Evolutionary conservation across 2,329 filamentous ascomycete genomes (phyloP), one percentile per base, ranked within the genome.

Genomic region (Fusarium anguioides): DNA sequence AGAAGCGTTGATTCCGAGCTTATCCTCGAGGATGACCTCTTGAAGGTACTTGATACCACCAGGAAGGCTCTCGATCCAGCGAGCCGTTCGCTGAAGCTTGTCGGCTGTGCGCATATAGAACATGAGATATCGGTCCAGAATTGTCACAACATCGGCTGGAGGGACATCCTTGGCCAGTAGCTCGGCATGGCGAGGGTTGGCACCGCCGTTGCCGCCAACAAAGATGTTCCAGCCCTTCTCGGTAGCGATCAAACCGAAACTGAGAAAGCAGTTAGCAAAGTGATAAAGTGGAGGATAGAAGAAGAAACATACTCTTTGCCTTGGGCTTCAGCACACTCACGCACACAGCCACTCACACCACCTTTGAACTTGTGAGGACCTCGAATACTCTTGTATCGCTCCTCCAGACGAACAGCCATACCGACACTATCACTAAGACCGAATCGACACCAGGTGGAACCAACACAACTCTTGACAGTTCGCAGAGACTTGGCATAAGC

Each of bases 161-260:
- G 92, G 88, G 0, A 97, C 93, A 72, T 97, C 93, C 75, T 94
- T 94, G 60, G 92, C 93, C 2, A 97, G 85, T 3, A 97, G 84
- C 72, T 96, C 92, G 1, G 90, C 88, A 75, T 97, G 94, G 35
- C 87, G 84, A 6, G 94, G 94, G 70, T 92, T 95, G 17, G 93
- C 93, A 60, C 94, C 94, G 50, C 94, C 94, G 75, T 97, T 97
- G 45, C 94, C 94, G 31, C 86, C 94, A 2, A 97, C 92, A 71
- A 94, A 97, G 77, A 97, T 89, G 79, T 97, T 97, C 86, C 92
- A 97, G 27, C 94, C 94, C 73, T 96, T 97, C 64, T 97, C 93
- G 0, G 93, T 96, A 15, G 94, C 93, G 58, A 97, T 97, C 46
- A 97, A 87, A 21, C 94, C 94, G 71, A 97, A 97, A 74, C 89